Evolutionary conservation across 768 basidiomycete species (phyloP), one percentile per base, ranked within the genome.

Genomic region (Kwoniella heveanensis): DNA sequence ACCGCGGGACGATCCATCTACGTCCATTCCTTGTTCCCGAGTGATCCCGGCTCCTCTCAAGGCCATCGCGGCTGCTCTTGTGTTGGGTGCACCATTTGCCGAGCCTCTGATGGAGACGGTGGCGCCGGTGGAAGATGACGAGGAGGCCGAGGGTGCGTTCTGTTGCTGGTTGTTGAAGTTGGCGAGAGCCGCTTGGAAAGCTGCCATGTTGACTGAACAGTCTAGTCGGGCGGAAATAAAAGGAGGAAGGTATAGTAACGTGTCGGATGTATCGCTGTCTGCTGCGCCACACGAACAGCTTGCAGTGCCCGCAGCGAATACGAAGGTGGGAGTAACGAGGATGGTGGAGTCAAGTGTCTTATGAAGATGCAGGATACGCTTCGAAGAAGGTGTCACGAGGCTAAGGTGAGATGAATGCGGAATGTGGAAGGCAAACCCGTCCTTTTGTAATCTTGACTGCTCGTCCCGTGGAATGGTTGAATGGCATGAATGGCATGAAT

Each of bases 151-250:
- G 17, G 52, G 53, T 17, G 39, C 47, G 15, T 54, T 54, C 29
- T 65, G 52, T 29, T 60, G 52, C 2, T 27, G 47, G 50, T 37
- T 48, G 53, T 51, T 62, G 36, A 56, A 49, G 25, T 49, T 65
- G 55, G 69, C 71, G 13, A 74, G 65, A 39, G 73, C 73, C 37
- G 69, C 67, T 50, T 69, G 69, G 49, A 74, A 74, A 25, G 67
- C 63, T 8, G 72, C 49, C 58, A 65, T 65, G 30, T 10, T 49
- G 52, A 21, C 15, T 49, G 8, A 30, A 27, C 24, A 29, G 17
- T 4, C 26, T 12, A 54, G 29, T 27, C n/a, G n/a, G n/a, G n/a
- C n/a, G n/a, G n/a, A n/a, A n/a, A n/a, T n/a, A n/a, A n/a, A n/a
- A n/a, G n/a, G n/a, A n/a, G n/a, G n/a, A n/a, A n/a, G n/a, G n/a